These are phyloP conservation scores for Lodderomyces metapsilosis DNA, from an alignment of 1,139 yeast genomes.

Conservation along the genomic window DNA sequence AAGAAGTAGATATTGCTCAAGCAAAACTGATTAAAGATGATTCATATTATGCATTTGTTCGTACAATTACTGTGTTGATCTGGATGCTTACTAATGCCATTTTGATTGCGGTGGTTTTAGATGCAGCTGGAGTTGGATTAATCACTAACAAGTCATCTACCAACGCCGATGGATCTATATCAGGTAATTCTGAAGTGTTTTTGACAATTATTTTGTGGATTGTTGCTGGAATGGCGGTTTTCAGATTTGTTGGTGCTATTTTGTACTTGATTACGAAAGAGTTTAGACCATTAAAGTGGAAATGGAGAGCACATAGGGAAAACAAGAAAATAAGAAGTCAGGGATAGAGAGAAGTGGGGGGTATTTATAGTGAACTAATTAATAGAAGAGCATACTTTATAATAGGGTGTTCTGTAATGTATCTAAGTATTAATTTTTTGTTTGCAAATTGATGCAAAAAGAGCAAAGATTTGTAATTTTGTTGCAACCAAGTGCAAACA, in stretches of 20 bases:
- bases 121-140: conserved; percentile 40
- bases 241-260: conserved; percentile 42
- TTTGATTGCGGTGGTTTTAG: conserved; percentile 41
- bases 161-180: conserved; percentile 29
- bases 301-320: conserved; percentile 21
- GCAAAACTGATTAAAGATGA: conserved; percentile 32
- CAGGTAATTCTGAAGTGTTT: conserved; percentile 39
- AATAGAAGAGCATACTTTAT: not conserved
- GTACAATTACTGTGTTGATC: conserved; percentile 46
- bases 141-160: conserved; percentile 19
- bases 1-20: conserved; percentile 20
- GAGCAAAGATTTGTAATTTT: no score
- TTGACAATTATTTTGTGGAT: conserved; percentile 49
- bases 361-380: no score
- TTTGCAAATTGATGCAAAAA: no score
- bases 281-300: conserved; percentile 46
- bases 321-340: conserved; percentile 3
- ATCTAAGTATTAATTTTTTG: no score
- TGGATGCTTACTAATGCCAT: conserved; percentile 49
- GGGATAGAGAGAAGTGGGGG: not conserved
- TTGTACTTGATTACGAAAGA: conserved; percentile 35
- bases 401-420: no score
- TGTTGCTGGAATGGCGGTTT: conserved; percentile 47
- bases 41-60: conserved; percentile 43
- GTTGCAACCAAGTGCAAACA: no score